Conservation (phyloP, 176 grass and related monocot species). For the Bonia amplexicaulis region DNA sequence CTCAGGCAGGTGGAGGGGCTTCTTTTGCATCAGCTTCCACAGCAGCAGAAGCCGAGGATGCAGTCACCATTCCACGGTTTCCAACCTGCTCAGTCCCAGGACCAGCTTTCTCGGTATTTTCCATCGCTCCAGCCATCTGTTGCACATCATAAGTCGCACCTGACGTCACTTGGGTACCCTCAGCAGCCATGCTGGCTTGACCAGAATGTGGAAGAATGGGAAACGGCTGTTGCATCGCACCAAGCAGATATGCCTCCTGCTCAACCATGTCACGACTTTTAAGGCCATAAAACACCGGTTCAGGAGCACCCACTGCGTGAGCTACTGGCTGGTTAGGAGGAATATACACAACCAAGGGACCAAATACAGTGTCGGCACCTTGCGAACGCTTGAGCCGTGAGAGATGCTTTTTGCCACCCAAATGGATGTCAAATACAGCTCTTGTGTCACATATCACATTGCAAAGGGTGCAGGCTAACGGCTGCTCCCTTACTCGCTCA, state of each 20-base stretch:
- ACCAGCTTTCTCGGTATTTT: not conserved
- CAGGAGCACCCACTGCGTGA: slow-evolving; percentile 9
- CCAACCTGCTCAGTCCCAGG: not conserved
- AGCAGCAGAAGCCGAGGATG: not conserved
- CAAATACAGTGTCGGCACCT: slow-evolving; percentile 31
- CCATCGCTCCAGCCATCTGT: not conserved
- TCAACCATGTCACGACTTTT: slow-evolving; percentile 34
- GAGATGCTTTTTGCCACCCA: slow-evolving; percentile 50
- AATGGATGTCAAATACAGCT: slow-evolving; percentile 54
- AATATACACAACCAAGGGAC: slow-evolving; percentile 36
- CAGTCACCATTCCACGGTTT: not conserved
- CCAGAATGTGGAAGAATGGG: not conserved
- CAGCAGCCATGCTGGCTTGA: not conserved
- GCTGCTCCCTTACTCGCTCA: slow-evolving; percentile 27
- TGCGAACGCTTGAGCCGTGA: slow-evolving; percentile 42
- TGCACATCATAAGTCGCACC: not conserved
- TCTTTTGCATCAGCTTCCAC: not conserved
- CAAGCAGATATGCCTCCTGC: slow-evolving; percentile 14
- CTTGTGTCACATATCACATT: slow-evolving; percentile 46
- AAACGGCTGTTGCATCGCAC: not conserved
- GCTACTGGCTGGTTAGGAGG: slow-evolving; percentile 41
- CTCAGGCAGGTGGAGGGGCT: not conserved
- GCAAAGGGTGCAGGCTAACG: slow-evolving; percentile 52
- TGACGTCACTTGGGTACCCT: not conserved
- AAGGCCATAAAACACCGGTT: slow-evolving; percentile 51